A percentile compares a stretch with the other conserved stretches of the same genome.
phyloP scores from a whole-genome alignment of 768 basidiomycete species.

The Trametes meyenii region DNA sequence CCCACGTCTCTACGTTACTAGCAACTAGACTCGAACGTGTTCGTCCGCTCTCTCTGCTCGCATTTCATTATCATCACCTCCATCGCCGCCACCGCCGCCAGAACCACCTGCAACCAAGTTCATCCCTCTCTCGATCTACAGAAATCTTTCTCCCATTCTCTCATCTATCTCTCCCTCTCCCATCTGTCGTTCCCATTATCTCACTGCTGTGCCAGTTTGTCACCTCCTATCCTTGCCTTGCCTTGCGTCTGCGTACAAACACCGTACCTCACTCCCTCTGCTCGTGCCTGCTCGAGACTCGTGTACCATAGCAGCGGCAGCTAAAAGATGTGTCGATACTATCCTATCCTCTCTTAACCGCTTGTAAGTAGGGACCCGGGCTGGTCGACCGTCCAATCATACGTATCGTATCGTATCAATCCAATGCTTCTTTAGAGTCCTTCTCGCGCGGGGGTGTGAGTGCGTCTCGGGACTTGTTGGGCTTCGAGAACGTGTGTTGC shows the following conservation, averaged over 20 bases:
- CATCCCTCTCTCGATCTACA: neutral
- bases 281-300: constrained; percentile 17
- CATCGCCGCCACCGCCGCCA: neutral
- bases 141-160: neutral
- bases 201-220: constrained; percentile 26
- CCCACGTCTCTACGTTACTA: constrained; percentile 22
- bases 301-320: constrained; percentile 26
- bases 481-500: too few species aligned
- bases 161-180: constrained; percentile 14
- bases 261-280: constrained; percentile 21
- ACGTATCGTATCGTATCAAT: constrained; percentile 24
- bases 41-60: constrained; percentile 24
- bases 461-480: too few species aligned
- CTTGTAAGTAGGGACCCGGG: constrained; percentile 22
- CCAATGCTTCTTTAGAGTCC: constrained; percentile 2
- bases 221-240: constrained; percentile 10
- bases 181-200: constrained; percentile 16
- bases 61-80: constrained; percentile 1
- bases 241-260: constrained; percentile 1
- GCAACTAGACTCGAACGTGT: constrained; percentile 21
- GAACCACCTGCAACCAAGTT: too few species aligned
- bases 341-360: constrained; percentile 24
- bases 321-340: constrained; percentile 27
- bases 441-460: neutral
- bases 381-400: constrained; percentile 24